Base-by-base conservation (phyloP, 768 basidiomycete species). In the Amanita rubescens region DNA sequence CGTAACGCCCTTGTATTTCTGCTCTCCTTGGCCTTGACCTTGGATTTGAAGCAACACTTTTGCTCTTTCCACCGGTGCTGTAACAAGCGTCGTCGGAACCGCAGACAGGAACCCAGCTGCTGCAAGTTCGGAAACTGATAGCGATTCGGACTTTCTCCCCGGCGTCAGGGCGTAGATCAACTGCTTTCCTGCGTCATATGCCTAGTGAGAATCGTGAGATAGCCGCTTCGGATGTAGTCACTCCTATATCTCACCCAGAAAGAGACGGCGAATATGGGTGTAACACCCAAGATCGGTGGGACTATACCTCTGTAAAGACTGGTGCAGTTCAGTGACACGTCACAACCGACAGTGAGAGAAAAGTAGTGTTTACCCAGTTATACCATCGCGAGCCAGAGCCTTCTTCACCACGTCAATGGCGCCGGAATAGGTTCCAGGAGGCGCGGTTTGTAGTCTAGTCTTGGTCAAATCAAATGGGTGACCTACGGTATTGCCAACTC, bases 401-500 rank as follows among this genome's bases (percentile, higher is more conserved):
- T 91, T 89, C 71, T 83, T 87, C 45, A 97, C 92, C 25, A 95
- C 95, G 70, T 99, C 95, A 19, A 97, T 60, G 1, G 91, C 92
- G 39, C 96, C 93, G 37, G 77, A 92, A 71, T 99, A 99, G 43
- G 81, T 77, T 3, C 96, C 94, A 9, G 87, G 81, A 14, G 81
- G 60, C 9, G 96, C 95, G 5, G 96, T 98, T 70, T 99, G 96
- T 56, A 99, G 69, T 41, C 95, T 80, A n/a, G 90, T 93, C 73
- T 94, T 94, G 55, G 91, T 96, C 63, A 98, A 73, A 71, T 99
- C 96, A 66, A 98, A 99, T 8, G 96, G 96, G 65, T 99, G 96
- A 1, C 96, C 95, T 91, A 58, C 22, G 39, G 48, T n/a, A 17
- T 17, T 22, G 39, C 20, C 11, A 24, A 42, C 24, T 55, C 25